Base-by-base conservation (phyloP, 371 early-diverging fungal species). In the Zancudomyces culisetae region DNA sequence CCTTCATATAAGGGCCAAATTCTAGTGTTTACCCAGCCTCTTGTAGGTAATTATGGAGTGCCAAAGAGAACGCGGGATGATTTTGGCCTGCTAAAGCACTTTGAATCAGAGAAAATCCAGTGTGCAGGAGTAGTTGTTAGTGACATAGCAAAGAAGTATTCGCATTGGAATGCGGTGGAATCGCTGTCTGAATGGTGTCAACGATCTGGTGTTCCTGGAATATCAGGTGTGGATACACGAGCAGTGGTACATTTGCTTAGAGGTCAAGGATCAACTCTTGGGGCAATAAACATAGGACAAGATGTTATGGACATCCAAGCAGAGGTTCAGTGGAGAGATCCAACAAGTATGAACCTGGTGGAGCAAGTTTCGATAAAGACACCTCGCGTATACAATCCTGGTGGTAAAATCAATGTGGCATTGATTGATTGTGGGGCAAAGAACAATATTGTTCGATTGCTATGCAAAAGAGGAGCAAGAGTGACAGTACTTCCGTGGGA, bases 221-320 rank as follows among this genome's bases (percentile, higher is more conserved):
- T 95, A 46, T 75, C 82, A n/a, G 91, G 90, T 54, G 82, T 95
- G 50, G 95, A 95, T 68, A 93, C 93, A 13, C 81, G 95, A 43
- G 89, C 87, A 1, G 68, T 95, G 60, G 87, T 87, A 20, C 79
- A 87, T 51, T 68, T 87, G 45, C 73, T 95, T 54, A 73, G 93
- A 41, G 77, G 75, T 45, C 76, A 82, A 55, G 93, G 93, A 42
- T 84, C 86, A 12, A 82, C 85, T 8, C 73, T 91, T 2, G 89
- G 79, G 49, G 76, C 83, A 60, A 63, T 86, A 41, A 68, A 63
- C 52, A 63, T 82, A 28, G 74, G 74, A 19, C 65, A 70, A 27
- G 65, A 54, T 29, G 60, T 58, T 8, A 45, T 68, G 4, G 49
- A 63, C 26, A 51, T 56, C 13, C 27, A 29, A 18, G 60, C 66